phyloP scores from a whole-genome alignment of 2,329 filamentous ascomycete species.

The Colletotrichum sansevieriae region DNA sequence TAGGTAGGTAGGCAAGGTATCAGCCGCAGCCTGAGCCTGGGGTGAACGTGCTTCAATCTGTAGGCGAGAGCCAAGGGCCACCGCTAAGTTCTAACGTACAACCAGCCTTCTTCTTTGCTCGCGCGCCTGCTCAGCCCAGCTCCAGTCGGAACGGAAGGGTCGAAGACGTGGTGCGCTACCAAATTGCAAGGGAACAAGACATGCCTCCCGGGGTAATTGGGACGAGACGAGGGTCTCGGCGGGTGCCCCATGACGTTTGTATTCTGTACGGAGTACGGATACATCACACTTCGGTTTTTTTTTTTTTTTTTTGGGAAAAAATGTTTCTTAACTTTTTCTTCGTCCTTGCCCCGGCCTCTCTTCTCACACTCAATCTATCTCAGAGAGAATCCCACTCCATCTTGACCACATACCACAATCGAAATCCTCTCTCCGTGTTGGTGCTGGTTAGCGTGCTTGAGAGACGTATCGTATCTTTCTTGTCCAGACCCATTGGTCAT shows the following conservation, averaged over 20 bases:
- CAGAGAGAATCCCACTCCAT: neutral
- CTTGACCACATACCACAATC: neutral
- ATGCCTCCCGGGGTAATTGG: constrained; percentile 21
- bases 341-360: neutral
- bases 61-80: constrained; percentile 13
- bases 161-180: constrained; percentile 18
- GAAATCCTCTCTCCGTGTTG: neutral
- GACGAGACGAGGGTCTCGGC: constrained; percentile 37
- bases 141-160: constrained; percentile 14
- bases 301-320: neutral
- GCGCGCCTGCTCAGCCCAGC: constrained; percentile 23
- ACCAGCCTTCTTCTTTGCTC: constrained; percentile 7
- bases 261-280: constrained; percentile 30
- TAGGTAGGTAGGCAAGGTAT: constrained; percentile 7
- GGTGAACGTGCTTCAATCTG: neutral
- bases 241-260: constrained; percentile 40
- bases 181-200: constrained; percentile 33
- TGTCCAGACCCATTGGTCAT: neutral
- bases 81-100: neutral
- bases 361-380: neutral
- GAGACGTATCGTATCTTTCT: neutral
- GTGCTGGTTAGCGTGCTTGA: neutral
- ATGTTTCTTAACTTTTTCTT: neutral
- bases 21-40: constrained; percentile 6
- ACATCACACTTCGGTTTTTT: neutral